phyloP scores from a whole-genome alignment of 169 alveolate genomes.

The Plasmodium sp. region DNA sequence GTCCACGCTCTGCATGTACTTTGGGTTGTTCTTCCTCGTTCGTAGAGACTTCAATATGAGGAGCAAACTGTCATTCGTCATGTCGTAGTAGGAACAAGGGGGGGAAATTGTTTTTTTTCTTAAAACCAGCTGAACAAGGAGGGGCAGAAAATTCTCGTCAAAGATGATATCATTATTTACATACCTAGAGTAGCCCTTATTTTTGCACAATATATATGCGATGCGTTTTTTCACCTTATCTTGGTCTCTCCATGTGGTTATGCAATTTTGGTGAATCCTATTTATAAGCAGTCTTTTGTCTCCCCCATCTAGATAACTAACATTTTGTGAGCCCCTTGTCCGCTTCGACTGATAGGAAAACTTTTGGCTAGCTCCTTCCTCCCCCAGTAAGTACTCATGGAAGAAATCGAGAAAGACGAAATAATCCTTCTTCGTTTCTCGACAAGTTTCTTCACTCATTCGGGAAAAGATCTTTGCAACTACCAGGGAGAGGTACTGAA shows the following conservation, averaged over 20 bases:
- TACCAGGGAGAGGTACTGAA: slow-evolving; percentile 33
- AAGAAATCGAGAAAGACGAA: slow-evolving; percentile 24
- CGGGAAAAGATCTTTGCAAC: slow-evolving; percentile 7
- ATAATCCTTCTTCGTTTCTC: slow-evolving; percentile 25
- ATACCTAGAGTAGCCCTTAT: slow-evolving; percentile 5
- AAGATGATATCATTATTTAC: slow-evolving; percentile 32
- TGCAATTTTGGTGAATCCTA: slow-evolving; percentile 7
- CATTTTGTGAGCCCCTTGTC: neutral
- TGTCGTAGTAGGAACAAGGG: slow-evolving; percentile 10
- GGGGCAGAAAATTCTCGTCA: slow-evolving; percentile 13
- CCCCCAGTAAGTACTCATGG: slow-evolving; percentile 44
- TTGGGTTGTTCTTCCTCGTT: slow-evolving; percentile 17
- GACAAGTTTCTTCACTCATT: slow-evolving; percentile 10
- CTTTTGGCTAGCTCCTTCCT: slow-evolving; percentile 9
- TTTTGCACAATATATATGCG: slow-evolving; percentile 55
- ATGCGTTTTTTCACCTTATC: slow-evolving; percentile 38
- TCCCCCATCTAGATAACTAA: neutral
- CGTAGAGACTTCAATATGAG: slow-evolving; percentile 31
- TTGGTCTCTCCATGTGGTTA: neutral
- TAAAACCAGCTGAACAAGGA: neutral
- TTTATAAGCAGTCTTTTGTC: slow-evolving; percentile 26
- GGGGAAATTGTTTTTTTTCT: neutral
- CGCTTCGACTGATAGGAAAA: neutral
- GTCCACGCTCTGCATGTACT: slow-evolving; percentile 30
- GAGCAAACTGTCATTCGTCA: slow-evolving; percentile 46